Conservation (phyloP, 306 rosid species). For the Purshia tridentata region DNA sequence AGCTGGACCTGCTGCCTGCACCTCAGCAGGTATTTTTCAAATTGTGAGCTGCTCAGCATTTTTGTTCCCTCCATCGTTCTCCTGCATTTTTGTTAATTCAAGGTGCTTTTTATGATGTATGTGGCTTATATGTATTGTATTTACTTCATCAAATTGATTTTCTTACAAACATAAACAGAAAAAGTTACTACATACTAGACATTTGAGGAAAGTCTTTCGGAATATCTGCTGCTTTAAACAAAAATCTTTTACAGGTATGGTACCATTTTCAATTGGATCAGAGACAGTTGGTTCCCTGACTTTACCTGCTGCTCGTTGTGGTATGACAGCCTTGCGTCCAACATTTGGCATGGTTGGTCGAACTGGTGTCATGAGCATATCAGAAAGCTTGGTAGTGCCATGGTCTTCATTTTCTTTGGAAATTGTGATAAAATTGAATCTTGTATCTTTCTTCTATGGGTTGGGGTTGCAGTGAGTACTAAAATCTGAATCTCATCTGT, state of each 20-base stretch:
- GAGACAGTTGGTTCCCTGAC: constrained; percentile 80
- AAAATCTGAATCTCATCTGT: constrained; percentile 27
- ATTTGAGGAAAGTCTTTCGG: neutral
- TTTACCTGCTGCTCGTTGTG: constrained; percentile 70
- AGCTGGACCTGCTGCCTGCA: constrained; percentile 79
- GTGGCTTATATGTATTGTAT: neutral
- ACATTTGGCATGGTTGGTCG: constrained; percentile 73
- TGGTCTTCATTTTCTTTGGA: neutral
- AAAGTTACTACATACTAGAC: neutral
- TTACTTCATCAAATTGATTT: neutral
- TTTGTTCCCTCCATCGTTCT: neutral
- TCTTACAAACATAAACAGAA: neutral
- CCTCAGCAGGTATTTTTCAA: constrained; percentile 55
- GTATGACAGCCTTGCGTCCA: constrained; percentile 71
- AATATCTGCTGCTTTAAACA: neutral
- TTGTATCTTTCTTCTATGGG: no score
- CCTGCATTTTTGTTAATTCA: neutral
- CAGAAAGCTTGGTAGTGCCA: constrained; percentile 68
- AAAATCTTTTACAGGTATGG: constrained; percentile 47
- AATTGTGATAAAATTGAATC: constrained; percentile 21
- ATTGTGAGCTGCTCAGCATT: neutral
- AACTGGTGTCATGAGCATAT: constrained; percentile 73
- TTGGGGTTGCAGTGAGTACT: constrained; percentile 4
- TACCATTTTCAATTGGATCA: constrained; percentile 77
- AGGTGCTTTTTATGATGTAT: neutral